phyloP scores from a whole-genome alignment of 352 stramenopile genomes.

The Phytopythium sindhum region DNA sequence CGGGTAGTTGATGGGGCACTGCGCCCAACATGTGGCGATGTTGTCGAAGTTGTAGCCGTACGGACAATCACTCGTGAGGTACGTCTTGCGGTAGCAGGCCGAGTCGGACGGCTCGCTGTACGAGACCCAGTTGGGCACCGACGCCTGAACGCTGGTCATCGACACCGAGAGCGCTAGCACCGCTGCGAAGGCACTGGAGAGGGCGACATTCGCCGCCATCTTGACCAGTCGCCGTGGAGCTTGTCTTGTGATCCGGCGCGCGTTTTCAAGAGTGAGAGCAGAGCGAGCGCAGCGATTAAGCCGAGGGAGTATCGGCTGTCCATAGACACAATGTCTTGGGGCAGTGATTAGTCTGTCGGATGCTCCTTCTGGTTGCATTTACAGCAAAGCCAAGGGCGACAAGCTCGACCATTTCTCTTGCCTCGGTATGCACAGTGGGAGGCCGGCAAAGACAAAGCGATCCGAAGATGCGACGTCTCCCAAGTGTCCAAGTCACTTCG shows the following conservation, averaged over 20 bases:
- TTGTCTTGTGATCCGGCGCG: not conserved
- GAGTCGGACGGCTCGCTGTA: constrained; percentile 20
- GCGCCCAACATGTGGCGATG: constrained; percentile 50
- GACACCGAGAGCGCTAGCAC: not conserved
- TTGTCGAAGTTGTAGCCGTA: constrained; percentile 49
- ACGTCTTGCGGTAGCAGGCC: constrained; percentile 53
- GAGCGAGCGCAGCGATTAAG: not conserved
- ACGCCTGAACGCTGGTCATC: not conserved
- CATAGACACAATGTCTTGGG: not conserved
- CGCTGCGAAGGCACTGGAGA: not conserved
- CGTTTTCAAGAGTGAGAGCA: not conserved
- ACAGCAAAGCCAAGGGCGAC: not conserved
- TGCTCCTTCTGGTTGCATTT: not conserved
- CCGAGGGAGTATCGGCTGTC: not conserved
- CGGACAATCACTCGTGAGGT: constrained; percentile 30
- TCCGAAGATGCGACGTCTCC: not conserved
- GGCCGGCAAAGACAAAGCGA: not conserved
- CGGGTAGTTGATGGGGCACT: constrained; percentile 72
- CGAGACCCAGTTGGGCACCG: constrained; percentile 32
- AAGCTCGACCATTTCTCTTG: not conserved
- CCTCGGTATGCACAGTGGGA: not conserved
- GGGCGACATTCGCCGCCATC: not conserved
- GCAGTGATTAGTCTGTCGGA: not conserved
- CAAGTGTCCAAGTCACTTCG: not conserved
- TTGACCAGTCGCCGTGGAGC: not conserved